Percentiles rank a stretch among this genome's conserved stretches.
phyloP scores from a whole-genome alignment of 495 filamentous ascomycete species.

The Margaritispora aquatica region DNA sequence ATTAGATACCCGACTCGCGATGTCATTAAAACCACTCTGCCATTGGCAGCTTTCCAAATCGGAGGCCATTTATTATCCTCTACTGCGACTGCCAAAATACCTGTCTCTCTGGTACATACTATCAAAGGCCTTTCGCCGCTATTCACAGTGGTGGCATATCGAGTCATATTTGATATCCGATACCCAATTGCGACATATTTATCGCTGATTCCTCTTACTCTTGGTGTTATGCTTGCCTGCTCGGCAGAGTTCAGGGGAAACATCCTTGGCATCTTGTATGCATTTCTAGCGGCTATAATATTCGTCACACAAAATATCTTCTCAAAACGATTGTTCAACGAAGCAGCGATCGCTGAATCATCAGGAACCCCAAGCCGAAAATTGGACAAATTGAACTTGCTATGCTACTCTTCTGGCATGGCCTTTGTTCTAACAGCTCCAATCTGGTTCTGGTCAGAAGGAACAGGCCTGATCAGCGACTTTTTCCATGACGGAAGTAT shows the following conservation, averaged over 20 bases:
- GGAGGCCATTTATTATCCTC: constrained; percentile 89
- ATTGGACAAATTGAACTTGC: constrained; percentile 92
- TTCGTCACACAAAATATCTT: constrained; percentile 99
- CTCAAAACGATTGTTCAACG: constrained; percentile 98
- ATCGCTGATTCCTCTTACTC: constrained; percentile 84
- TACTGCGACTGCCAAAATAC: constrained; percentile 88
- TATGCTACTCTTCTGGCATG: constrained; percentile 91
- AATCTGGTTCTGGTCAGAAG: constrained; percentile 90
- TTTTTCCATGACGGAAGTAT: constrained; percentile 62
- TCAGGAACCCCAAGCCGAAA: constrained; percentile 63
- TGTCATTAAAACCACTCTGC: constrained; percentile 80
- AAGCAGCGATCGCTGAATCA: constrained; percentile 73
- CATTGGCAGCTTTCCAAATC: constrained; percentile 87
- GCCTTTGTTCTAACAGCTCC: constrained; percentile 88
- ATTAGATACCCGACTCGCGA: constrained; percentile 78
- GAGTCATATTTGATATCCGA: constrained; percentile 76
- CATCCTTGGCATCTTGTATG: constrained; percentile 79
- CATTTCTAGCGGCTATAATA: constrained; percentile 79
- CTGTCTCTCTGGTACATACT: constrained; percentile 94
- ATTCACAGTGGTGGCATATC: constrained; percentile 92
- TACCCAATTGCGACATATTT: constrained; percentile 87
- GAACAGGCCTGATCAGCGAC: constrained; percentile 65
- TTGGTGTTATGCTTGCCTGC: constrained; percentile 93
- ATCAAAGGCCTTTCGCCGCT: constrained; percentile 99
- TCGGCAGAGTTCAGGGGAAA: constrained; percentile 84